Conservation (phyloP, 2,329 filamentous ascomycete genomes). For the Fusarium keratoplasticum region DNA sequence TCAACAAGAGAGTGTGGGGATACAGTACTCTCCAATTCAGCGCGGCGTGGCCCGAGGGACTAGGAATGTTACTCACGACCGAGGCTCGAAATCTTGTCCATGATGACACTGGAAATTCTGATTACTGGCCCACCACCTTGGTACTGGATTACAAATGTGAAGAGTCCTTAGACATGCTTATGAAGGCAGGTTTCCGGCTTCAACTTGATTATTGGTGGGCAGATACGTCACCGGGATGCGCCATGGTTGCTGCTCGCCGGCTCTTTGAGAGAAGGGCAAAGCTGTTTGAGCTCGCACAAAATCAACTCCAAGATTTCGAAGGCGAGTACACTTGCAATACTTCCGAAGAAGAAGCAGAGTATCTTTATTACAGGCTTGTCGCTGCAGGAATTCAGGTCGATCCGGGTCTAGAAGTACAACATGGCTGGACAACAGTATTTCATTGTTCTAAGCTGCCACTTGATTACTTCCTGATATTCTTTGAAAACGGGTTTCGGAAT, state of each 20-base stretch:
- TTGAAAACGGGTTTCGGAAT: not conserved
- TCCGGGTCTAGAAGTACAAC: not conserved
- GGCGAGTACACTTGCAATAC: not conserved
- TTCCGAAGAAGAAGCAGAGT: not conserved
- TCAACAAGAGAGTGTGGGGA: not conserved
- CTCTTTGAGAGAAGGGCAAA: not conserved
- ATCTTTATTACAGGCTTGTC: not conserved
- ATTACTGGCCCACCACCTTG: fast-evolving
- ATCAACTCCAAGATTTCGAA: not conserved
- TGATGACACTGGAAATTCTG: not conserved
- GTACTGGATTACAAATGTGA: not conserved
- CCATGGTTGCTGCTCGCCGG: not conserved
- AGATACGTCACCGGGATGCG: not conserved
- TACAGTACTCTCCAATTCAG: not conserved
- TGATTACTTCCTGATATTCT: not conserved
- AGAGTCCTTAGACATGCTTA: not conserved
- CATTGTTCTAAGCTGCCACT: not conserved
- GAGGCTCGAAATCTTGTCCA: not conserved
- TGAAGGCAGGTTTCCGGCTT: not conserved
- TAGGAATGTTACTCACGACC: not conserved
- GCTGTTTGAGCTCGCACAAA: not conserved
- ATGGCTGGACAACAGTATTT: not conserved
- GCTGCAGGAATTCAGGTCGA: not conserved
- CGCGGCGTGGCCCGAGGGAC: not conserved
- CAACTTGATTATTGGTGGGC: no score